These are phyloP conservation scores for Ballota nigra DNA, from an alignment of 257 asterid genomes.

Conservation along the genomic window DNA sequence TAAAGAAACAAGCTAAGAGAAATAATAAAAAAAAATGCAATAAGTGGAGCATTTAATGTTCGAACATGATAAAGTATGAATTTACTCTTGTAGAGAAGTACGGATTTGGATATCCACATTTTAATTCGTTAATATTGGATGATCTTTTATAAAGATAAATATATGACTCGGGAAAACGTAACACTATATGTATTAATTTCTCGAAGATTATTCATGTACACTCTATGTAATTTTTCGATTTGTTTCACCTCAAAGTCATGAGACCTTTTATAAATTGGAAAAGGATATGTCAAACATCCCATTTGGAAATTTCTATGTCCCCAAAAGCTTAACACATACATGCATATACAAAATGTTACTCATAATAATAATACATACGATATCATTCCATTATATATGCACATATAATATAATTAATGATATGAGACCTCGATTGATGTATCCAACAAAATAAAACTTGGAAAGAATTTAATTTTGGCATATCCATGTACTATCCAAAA, in stretches of 20 bases:
- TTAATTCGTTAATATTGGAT: neutral
- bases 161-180: no score
- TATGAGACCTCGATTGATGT: neutral
- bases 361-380: neutral
- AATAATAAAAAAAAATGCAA: no score
- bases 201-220: no score
- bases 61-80: no score
- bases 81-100: no score
- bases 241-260: neutral
- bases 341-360: neutral
- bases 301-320: neutral
- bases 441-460: neutral
- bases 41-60: no score
- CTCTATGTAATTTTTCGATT: no score
- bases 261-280: neutral
- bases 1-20: no score
- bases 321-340: neutral
- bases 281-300: neutral
- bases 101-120: no score
- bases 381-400: neutral
- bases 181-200: no score
- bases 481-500: neutral
- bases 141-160: no score
- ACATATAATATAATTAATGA: neutral
- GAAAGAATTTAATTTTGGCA: neutral